Base-by-base conservation (phyloP, 139 green algal genomes). In the Chloropicon primus region DNA sequence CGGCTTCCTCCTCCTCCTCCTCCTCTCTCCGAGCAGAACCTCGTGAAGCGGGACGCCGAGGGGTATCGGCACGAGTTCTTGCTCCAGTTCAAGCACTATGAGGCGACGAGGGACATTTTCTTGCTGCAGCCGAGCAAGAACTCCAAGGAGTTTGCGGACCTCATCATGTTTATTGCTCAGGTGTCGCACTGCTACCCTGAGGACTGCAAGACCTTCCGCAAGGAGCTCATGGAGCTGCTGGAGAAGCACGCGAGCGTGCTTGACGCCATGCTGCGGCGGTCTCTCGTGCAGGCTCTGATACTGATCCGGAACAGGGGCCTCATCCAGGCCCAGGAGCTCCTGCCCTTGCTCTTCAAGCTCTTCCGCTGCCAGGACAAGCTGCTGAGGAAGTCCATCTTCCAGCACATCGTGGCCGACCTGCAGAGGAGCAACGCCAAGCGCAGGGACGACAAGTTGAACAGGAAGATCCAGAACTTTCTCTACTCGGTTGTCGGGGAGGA, bases 321-420 rank as follows among this genome's bases (percentile, higher is more conserved):
- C 78, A 79, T 86, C n/a, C 0, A 72, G 5, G 75, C 93, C n/a
- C 83, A 85, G 71, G 74, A 84, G 73, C 77, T 97, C 73, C 85
- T 98, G 76, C 95, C 95, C 27, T 83, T 98, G 25, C 93, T 97
- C 73, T 98, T 99, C 84, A 82, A 87, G 1, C 87, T 99, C 29
- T 97, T 98, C 85, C 82, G 85, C 26, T 96, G 81, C 86, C 85
- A 89, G 54, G 94, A 98, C 90, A 98, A 98, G 82, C 27, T 79
- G 27, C 87, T 98, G 24, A 81, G 91, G 2, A 77, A 91, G 80
- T 80, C 95, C 82, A 83, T 98, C 53, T 96, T 94, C 83, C 82
- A 84, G 22, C 93, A 97, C 87, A 95, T 99, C 75, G 84, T 97
- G n/a, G 79, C 92, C 1, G 84, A 88, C 74, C 79, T 87, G n/a